Evolutionary conservation across 2,329 filamentous ascomycete species (phyloP).

Genomic region (Colletotrichum camelliae): DNA sequence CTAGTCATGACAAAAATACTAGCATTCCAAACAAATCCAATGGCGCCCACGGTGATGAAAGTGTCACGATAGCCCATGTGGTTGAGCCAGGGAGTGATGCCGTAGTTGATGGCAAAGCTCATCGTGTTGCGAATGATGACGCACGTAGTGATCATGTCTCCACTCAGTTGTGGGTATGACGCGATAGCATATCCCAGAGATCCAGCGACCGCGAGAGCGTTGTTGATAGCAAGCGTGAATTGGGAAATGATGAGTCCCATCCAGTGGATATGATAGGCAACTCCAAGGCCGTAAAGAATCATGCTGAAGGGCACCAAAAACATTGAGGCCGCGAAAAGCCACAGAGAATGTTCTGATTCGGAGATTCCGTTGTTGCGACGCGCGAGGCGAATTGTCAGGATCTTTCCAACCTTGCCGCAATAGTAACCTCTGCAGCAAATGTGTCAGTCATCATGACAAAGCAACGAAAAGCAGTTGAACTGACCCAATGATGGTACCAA

Average conservation of each 20-base stretch:
- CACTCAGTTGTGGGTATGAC: slow-evolving; percentile 33
- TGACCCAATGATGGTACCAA: slow-evolving; percentile 47
- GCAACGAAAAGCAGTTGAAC: background rate
- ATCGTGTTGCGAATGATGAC: slow-evolving; percentile 42
- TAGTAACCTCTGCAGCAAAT: slow-evolving; percentile 22
- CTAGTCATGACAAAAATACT: slow-evolving; percentile 50
- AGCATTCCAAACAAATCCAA: slow-evolving; percentile 41
- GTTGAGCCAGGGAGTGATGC: slow-evolving; percentile 34
- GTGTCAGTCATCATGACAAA: background rate
- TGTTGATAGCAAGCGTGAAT: slow-evolving; percentile 30
- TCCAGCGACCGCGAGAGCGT: slow-evolving; percentile 28
- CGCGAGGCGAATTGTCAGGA: slow-evolving; percentile 40
- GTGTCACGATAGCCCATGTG: slow-evolving; percentile 42
- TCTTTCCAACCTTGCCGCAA: slow-evolving; percentile 41
- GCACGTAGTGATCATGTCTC: slow-evolving; percentile 33
- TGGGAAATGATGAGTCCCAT: slow-evolving; percentile 33
- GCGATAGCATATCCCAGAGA: slow-evolving; percentile 34
- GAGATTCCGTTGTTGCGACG: slow-evolving; percentile 45
- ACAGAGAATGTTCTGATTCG: slow-evolving; percentile 47
- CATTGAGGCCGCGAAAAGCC: slow-evolving; percentile 31
- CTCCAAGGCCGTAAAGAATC: slow-evolving; percentile 45
- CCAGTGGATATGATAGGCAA: slow-evolving; percentile 35
- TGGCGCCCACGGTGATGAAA: slow-evolving; percentile 39
- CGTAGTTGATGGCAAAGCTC: slow-evolving; percentile 37
- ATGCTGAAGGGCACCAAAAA: slow-evolving; percentile 45